These are phyloP conservation scores for Pisolithus microcarpus DNA, from an alignment of 768 basidiomycete genomes.

Conservation along the genomic window DNA sequence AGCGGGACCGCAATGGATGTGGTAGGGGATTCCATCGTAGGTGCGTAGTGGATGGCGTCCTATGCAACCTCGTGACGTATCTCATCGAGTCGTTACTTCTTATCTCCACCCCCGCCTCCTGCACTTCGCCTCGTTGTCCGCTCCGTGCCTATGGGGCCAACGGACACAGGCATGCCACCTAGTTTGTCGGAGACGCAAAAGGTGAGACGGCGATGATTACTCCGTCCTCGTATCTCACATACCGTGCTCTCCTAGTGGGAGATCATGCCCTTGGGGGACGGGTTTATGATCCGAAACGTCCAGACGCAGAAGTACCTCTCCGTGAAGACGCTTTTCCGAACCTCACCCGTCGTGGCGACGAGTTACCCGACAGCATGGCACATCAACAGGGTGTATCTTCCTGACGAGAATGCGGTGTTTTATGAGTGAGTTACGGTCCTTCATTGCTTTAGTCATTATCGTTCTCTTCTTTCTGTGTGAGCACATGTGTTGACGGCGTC, in stretches of 20 bases:
- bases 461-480: background rate
- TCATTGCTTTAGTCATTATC: background rate
- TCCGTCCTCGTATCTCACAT: background rate
- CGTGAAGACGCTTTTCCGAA: background rate
- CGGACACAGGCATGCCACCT: background rate
- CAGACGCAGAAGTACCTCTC: constrained; percentile 1
- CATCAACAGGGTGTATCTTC: background rate
- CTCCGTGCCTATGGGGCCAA: no score
- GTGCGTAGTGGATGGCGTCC: background rate
- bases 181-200: background rate
- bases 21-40: background rate
- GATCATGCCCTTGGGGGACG: background rate
- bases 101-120: background rate
- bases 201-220: background rate
- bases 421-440: background rate
- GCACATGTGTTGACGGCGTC: background rate
- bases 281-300: background rate
- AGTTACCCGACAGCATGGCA: constrained; percentile 1
- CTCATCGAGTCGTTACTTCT: background rate
- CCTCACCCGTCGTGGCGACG: background rate
- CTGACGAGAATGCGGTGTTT: background rate
- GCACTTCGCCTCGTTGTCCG: background rate
- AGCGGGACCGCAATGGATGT: constrained; percentile 1
- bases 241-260: background rate
- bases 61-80: background rate